These are phyloP conservation scores for Coffea canephora DNA, from an alignment of 257 asterid genomes.

Conservation along the genomic window DNA sequence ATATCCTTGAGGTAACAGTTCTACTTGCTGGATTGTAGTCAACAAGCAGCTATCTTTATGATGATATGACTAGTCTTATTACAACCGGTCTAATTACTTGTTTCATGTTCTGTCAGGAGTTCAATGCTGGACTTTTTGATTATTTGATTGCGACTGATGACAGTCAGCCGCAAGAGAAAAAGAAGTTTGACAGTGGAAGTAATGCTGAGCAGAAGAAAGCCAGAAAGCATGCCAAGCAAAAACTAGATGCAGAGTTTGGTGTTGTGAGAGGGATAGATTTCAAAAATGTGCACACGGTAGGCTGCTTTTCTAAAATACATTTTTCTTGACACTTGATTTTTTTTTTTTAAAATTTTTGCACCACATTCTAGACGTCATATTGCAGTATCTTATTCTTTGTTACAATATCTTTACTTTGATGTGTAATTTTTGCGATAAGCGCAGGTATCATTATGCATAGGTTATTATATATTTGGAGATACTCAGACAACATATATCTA, in stretches of 20 bases:
- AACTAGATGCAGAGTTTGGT: conserved; percentile 86
- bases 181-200: conserved; percentile 42
- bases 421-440: not conserved
- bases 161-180: conserved; percentile 46
- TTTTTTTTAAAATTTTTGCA: not conserved
- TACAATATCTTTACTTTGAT: not conserved
- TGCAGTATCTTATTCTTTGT: not conserved
- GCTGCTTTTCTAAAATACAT: conserved; percentile 16
- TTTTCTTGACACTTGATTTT: not conserved
- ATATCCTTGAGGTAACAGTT: conserved; percentile 81
- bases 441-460: not conserved
- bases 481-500: too few relatives aligned
- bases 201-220: conserved; percentile 47
- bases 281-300: conserved; percentile 90
- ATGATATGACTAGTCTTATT: not conserved
- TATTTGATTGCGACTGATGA: conserved; percentile 85
- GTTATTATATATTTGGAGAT: not conserved
- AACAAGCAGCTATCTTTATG: not conserved
- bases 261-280: conserved; percentile 98
- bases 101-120: conserved; percentile 52
- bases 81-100: conserved; percentile 15
- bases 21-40: conserved; percentile 11
- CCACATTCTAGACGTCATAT: not conserved
- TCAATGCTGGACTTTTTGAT: conserved; percentile 95
- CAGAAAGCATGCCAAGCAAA: conserved; percentile 52